Evolutionary conservation across 306 rosid genomes (phyloP).

Genomic region (Vigna radiata): DNA sequence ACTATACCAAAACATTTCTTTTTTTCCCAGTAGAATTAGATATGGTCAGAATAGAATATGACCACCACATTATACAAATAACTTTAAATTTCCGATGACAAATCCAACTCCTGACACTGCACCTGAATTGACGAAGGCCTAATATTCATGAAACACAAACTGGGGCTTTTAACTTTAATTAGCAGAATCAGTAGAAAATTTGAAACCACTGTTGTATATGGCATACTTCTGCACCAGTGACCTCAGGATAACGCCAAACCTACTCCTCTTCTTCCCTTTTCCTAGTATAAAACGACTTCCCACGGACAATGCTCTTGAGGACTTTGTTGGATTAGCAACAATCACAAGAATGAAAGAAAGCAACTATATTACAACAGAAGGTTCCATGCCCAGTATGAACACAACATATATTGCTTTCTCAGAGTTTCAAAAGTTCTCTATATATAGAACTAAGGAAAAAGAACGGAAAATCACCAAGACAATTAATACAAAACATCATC

Average conservation of each 20-base stretch:
- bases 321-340: too few species aligned
- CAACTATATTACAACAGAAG: too few species aligned
- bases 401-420: too few species aligned
- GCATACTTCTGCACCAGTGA: not conserved
- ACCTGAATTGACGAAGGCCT: not conserved
- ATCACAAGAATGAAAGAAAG: too few species aligned
- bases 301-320: too few species aligned
- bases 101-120: conserved; percentile 11
- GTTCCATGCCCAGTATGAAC: too few species aligned
- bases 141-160: not conserved
- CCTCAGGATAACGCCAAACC: not conserved
- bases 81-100: not conserved
- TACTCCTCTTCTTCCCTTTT: conserved; percentile 24
- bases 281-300: not conserved
- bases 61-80: not conserved
- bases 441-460: too few species aligned
- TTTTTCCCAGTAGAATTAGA: not conserved
- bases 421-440: too few species aligned
- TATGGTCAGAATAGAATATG: not conserved
- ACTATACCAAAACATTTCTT: not conserved
- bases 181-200: conserved; percentile 4
- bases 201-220: not conserved
- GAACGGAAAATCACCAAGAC: too few species aligned
- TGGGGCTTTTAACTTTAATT: not conserved
- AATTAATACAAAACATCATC: too few species aligned